These are phyloP conservation scores for Neoboletus brunneissimus DNA, from an alignment of 768 basidiomycete species.

Conservation along the genomic window DNA sequence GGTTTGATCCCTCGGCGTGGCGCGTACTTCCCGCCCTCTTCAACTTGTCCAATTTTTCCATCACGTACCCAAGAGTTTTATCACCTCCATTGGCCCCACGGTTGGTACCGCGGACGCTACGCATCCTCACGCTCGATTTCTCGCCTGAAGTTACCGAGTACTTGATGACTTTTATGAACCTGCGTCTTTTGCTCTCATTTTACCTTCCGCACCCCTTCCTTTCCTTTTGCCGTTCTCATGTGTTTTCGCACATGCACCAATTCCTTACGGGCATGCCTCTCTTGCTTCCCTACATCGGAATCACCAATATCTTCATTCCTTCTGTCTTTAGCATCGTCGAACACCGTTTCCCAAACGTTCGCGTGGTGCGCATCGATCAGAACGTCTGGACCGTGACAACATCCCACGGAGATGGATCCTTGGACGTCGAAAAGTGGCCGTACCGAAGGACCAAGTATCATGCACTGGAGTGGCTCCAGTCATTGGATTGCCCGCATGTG, in stretches of 20 bases:
- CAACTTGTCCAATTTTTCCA: conserved; percentile 50
- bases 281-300: conserved; percentile 49
- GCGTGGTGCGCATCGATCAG: conserved; percentile 51
- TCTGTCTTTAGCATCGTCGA: conserved; percentile 47
- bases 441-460: conserved; percentile 50
- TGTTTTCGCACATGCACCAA: conserved; percentile 41
- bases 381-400: conserved; percentile 53
- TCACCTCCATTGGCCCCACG: conserved; percentile 66
- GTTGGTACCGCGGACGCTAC: conserved; percentile 58
- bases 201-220: too few relatives aligned
- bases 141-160: conserved; percentile 38
- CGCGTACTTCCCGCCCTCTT: conserved; percentile 62
- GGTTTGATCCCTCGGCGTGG: conserved; percentile 70
- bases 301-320: conserved; percentile 48
- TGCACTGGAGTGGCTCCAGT: conserved; percentile 61
- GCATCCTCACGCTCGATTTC: conserved; percentile 45
- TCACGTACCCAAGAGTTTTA: conserved; percentile 63
- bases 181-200: conserved; percentile 13
- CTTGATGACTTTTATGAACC: conserved; percentile 41
- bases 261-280: conserved; percentile 56
- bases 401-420: conserved; percentile 25
- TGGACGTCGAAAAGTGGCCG: conserved; percentile 57
- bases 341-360: conserved; percentile 60
- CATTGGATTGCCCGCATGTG: conserved; percentile 60
- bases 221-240: background rate